phyloP scores from a whole-genome alignment of 2,329 filamentous ascomycete species.

The Nectriaceae sp. region DNA sequence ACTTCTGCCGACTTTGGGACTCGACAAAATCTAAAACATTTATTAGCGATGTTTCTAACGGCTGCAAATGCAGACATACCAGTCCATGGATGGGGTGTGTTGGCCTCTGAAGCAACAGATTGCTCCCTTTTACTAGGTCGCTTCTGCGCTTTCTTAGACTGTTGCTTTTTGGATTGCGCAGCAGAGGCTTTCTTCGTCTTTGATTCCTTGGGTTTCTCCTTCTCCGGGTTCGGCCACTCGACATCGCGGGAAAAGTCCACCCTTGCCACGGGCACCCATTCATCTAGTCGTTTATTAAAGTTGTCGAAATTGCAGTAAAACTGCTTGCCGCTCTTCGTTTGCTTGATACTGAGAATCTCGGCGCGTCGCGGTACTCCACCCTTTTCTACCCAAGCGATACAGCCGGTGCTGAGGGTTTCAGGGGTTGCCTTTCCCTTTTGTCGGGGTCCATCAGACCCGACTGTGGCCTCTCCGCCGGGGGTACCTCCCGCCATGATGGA shows the following conservation, averaged over 20 bases:
- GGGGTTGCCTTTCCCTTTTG: constrained; percentile 83
- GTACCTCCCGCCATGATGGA: constrained; percentile 57
- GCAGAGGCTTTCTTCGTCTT: constrained; percentile 73
- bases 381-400: constrained; percentile 63
- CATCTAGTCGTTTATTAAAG: constrained; percentile 84
- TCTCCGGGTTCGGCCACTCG: constrained; percentile 93
- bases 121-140: constrained; percentile 57
- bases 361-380: constrained; percentile 88
- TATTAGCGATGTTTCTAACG: constrained; percentile 1
- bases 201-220: constrained; percentile 71
- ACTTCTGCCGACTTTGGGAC: constrained; percentile 46
- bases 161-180: constrained; percentile 57
- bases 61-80: constrained; percentile 26
- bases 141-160: constrained; percentile 61
- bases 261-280: constrained; percentile 83
- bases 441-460: constrained; percentile 58
- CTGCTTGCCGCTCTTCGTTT: constrained; percentile 82
- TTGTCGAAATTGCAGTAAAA: constrained; percentile 99
- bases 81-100: constrained; percentile 56
- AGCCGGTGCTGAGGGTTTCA: constrained; percentile 69
- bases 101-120: constrained; percentile 53
- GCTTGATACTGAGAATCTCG: constrained; percentile 93
- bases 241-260: constrained; percentile 90
- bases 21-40: constrained; percentile 47
- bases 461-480: constrained; percentile 52